Evolutionary conservation across 768 basidiomycete genomes (phyloP), one percentile per base, ranked within the genome.

Genomic region (Boletellus sp.): DNA sequence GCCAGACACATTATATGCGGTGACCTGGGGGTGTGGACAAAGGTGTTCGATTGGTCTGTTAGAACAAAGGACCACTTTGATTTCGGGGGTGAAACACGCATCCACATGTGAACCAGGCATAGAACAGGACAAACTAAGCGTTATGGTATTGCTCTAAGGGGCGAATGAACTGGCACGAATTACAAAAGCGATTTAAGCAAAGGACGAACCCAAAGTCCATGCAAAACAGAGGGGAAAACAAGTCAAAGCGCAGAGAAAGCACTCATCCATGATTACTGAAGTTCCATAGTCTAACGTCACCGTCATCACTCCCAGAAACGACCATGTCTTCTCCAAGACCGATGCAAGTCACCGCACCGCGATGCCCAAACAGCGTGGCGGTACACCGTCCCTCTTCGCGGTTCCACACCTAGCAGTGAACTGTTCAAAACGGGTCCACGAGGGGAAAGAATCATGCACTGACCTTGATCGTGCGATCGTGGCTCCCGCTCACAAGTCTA

Each of bases 381-480:
- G 83, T 86, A 60, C 93, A 96, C 47, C 78, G 80, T 15, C 89
- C 90, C 54, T 93, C 84, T 56, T 97, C 94, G 47, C 87, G 81
- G 49, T 86, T 87, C 96, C 96, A 98, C 34, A 99, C 87, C 91
- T 94, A 36, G 19, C 23, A 31, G 16, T 34, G 28, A 48, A 37
- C 24, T 24, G 26, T 50, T 51, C 37, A 40, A 33, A 26, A 45
- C 8, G 3, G 33, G 19, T 28, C 24, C 28, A 48, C 19, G 45
- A 45, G 38, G 48, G 31, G 65, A 20, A 22, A 22, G 1, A 13
- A 15, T 37, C 15, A 16, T 45, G 24, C 20, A 45, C 80, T 53
- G 43, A 92, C 94, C 83, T 96, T 96, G 75, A 96, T 88, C n/a
- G 93, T 96, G 24, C 92, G 81, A 70, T 96, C 93, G 64, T 98